Evolutionary conservation across 257 asterid genomes (phyloP), one percentile per base, ranked within the genome.

Genomic region (Nemophila menziesii): DNA sequence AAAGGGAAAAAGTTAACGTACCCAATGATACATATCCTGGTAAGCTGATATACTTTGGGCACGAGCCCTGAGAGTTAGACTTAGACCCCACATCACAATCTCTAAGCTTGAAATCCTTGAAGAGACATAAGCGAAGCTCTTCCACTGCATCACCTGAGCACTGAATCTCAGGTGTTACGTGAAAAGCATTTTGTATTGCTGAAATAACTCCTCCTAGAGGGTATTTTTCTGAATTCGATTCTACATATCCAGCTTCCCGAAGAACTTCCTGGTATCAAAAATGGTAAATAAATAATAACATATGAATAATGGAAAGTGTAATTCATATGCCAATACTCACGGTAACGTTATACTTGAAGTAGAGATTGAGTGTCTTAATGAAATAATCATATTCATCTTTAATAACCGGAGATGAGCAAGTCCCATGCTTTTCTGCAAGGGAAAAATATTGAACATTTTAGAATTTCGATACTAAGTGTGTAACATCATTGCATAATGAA

Each of bases 401-500:
- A 20, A 77, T 55, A 52, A 74, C 83, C 43, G 89, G 49, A 55
- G 77, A 69, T 22, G 80, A 58, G 62, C 96, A 90, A 26, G 99
- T 90, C 68, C 99, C 99, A 50, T 90, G 96, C 48, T 85, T 90
- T 70, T 90, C 99, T 85, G 73, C 48, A 57, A 24, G 41, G 49
- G 49, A 63, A 33, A 21, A 42, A 33, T 54, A 29, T 7, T 29
- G 36, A 29, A 29, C 12, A 29, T 7, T 29, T 29, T 29, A 13
- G 36, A 2, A 29, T n/a, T n/a, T n/a, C n/a, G n/a, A n/a, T n/a
- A n/a, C n/a, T n/a, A n/a, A n/a, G n/a, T n/a, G 33, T 26, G 33
- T 5, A 26, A 26, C 33, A 26, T 26, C 10, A 26, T 10, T 4
- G 33, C 33, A 26, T 26, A 26, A 10, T 26, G 33, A 26, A 26